Evolutionary conservation across 2,329 filamentous ascomycete genomes (phyloP).

Genomic region (Metarhizium humberi): DNA sequence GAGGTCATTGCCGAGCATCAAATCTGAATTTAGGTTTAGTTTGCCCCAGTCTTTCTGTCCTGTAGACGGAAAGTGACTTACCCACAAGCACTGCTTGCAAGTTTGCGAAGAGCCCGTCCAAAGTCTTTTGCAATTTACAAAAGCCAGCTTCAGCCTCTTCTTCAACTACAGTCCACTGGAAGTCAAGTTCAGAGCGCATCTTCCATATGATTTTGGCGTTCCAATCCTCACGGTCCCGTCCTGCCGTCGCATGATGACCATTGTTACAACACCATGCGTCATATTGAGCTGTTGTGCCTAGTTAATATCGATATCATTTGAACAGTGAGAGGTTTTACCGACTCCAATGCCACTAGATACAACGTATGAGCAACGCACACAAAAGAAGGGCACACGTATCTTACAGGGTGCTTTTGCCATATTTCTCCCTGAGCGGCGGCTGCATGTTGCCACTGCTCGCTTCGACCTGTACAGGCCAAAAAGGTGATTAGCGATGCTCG

Average conservation of each 20-base stretch:
- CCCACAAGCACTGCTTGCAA: not conserved
- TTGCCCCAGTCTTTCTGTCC: not conserved
- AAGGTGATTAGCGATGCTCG: not conserved
- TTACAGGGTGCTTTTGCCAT: not conserved
- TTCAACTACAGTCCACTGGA: conserved; percentile 18
- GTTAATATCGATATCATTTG: not conserved
- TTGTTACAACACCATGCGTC: conserved; percentile 20
- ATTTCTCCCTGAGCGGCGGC: not conserved
- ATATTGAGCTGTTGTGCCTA: conserved; percentile 15
- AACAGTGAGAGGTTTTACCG: not conserved
- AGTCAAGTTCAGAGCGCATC: conserved; percentile 19
- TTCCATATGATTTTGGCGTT: conserved; percentile 23
- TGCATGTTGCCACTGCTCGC: not conserved
- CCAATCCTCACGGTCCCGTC: conserved; percentile 16
- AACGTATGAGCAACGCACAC: not conserved
- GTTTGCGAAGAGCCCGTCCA: not conserved
- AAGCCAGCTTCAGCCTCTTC: conserved; percentile 12
- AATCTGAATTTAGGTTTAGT: not conserved
- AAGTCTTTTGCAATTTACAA: not conserved
- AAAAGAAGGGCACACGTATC: not conserved
- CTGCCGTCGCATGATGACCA: conserved; percentile 15
- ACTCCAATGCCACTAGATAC: conserved; percentile 14
- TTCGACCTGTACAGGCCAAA: not conserved
- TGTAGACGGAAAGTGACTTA: not conserved
- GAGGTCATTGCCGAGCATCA: not conserved